These are phyloP conservation scores for Nakataea oryzae DNA, from an alignment of 2,329 filamentous ascomycete genomes.

Conservation along the genomic window DNA sequence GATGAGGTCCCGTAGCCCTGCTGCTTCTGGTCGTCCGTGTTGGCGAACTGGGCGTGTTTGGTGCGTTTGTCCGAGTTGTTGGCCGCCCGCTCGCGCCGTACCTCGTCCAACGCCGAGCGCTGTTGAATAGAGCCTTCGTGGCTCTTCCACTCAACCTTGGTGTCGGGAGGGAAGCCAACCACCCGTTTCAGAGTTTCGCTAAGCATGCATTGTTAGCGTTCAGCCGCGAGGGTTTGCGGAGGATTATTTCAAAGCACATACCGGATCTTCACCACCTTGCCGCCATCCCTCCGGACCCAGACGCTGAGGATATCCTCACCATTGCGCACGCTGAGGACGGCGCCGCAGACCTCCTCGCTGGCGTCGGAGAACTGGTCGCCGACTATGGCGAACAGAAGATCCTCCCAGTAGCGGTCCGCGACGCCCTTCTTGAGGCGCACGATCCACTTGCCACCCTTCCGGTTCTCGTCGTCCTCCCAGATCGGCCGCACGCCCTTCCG, in stretches of 20 bases:
- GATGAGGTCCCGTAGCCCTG: neutral
- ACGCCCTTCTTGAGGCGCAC: conserved; percentile 95
- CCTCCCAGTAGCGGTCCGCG: conserved; percentile 94
- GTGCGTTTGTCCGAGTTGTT: conserved; percentile 30
- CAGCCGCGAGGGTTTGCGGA: neutral
- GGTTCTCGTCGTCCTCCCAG: conserved; percentile 98
- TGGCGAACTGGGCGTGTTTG: conserved; percentile 16
- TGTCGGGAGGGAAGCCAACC: conserved; percentile 76
- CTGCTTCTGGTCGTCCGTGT: conserved; percentile 18
- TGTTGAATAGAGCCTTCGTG: conserved; percentile 95
- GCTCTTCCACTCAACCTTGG: conserved; percentile 88
- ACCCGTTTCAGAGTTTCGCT: conserved; percentile 93
- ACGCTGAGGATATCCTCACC: conserved; percentile 96
- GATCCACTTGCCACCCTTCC: conserved; percentile 94
- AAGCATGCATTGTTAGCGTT: conserved; percentile 1
- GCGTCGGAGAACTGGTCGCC: conserved; percentile 93
- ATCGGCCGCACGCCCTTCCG: conserved; percentile 93
- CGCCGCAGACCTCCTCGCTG: conserved; percentile 87
- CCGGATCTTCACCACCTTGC: conserved; percentile 92
- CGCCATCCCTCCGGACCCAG: conserved; percentile 90
- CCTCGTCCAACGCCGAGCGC: conserved; percentile 80
- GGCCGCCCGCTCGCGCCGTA: conserved; percentile 70
- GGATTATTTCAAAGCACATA: conserved; percentile 30
- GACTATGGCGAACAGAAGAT: conserved; percentile 78
- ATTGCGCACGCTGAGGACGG: conserved; percentile 86